A percentile compares a stretch with the other conserved stretches of the same genome.
Evolutionary conservation across 148 eudicot species (phyloP).

Genomic region (Tetragonia tetragonoides): DNA sequence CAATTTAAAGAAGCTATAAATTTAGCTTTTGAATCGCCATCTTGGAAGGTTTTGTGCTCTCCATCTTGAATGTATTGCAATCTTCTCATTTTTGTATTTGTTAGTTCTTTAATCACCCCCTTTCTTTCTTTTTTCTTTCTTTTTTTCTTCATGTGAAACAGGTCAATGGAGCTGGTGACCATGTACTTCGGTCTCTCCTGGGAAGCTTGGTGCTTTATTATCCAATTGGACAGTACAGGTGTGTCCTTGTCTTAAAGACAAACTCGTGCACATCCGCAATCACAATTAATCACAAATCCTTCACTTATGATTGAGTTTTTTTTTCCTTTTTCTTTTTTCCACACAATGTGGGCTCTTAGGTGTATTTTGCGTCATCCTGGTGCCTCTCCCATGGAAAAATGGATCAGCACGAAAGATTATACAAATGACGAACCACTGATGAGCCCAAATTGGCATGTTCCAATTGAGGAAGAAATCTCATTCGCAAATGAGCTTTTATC

Average conservation of each 20-base stretch:
- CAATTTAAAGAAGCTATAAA: conserved; percentile 71
- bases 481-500: conserved; percentile 88
- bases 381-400: conserved; percentile 69
- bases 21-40: conserved; percentile 87
- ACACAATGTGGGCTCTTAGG: conserved; percentile 39
- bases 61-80: conserved; percentile 1
- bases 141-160: conserved; percentile 32
- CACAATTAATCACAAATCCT: conserved; percentile 1
- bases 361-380: conserved; percentile 65
- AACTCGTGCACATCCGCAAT: not conserved
- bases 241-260: conserved; percentile 19
- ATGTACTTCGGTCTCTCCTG: conserved; percentile 87
- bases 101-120: not conserved
- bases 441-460: conserved; percentile 89
- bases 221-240: conserved; percentile 95
- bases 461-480: conserved; percentile 66
- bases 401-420: conserved; percentile 79
- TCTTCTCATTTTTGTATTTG: conserved; percentile 6
- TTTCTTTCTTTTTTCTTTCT: too few relatives aligned
- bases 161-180: conserved; percentile 98
- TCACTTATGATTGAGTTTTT: not conserved
- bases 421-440: conserved; percentile 42
- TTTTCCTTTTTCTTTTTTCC: not conserved
- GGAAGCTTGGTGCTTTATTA: conserved; percentile 90
- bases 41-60: conserved; percentile 81